Evolutionary conservation across 805 yeast genomes (phyloP), one percentile per base, ranked within the genome.

Genomic region (Saturnispora galanensis): DNA sequence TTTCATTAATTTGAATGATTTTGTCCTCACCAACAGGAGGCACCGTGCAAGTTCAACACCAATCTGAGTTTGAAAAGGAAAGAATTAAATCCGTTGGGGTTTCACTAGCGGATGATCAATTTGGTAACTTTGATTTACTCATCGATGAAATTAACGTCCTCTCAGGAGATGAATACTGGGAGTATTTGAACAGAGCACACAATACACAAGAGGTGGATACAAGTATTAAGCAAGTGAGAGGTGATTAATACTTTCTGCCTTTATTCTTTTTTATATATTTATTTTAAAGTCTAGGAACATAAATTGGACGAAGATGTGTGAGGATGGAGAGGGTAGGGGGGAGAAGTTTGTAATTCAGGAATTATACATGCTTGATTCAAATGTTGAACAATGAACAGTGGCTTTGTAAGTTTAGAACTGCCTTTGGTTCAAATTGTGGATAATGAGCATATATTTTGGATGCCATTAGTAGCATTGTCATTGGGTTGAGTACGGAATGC

Each of bases 11-110:
- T 66, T 86, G 41, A 74, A 77, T 51, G 88, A 82, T 56, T 84
- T 86, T 62, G 88, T 86, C 42, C 70, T 85, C 62, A 86, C 95
- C 17, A 84, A 84, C 59, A 78, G 83, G 84, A 70, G 95, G 95
- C n/a, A 50, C 47, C 38, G 53, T 65, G 12, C 69, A 72, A 36
- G 71, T 74, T 35, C 82, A 77, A 60, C 70, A 69, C 44, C 79
- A 77, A 52, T 67, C 68, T 42, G 69, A 67, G 30, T 66, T 85
- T 59, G 82, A 84, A 58, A 76, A 74, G 53, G 68, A 74, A 16
- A 75, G 76, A 50, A 76, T 85, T 42, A 77, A 79, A 54, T 80
- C 89, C 4, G 66, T 85, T 15, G 95, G 95, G 2, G 63, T 85
- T 31, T 93, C 95, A 8, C 71, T 85, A 36, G 70, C 83, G 40